Base-by-base conservation (phyloP, 2,329 filamentous ascomycete genomes). In the Hortaea sp. region DNA sequence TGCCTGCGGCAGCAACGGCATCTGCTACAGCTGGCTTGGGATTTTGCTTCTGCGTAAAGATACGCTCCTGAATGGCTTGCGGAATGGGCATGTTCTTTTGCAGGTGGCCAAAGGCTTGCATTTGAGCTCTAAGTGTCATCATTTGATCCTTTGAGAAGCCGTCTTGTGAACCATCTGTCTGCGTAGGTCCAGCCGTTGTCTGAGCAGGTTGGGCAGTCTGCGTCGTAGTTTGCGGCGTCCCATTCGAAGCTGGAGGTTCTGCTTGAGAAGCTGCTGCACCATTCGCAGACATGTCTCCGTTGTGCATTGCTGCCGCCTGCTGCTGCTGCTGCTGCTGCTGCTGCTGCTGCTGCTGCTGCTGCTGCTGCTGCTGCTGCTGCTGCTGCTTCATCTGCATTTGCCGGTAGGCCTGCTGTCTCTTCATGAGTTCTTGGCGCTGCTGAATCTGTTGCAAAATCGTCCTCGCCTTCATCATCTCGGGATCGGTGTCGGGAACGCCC, bases 11-110 rank as follows among this genome's bases (percentile, higher is more conserved):
- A 39, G 64, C 59, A n/a, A 72, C 60, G 44, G 62, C 63, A 30
- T 73, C 69, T 5, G 63, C 51, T 1, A 63, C 54, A 2, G 66
- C 57, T 2, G 67, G 55, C 51, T 69, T 79, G 55, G 82, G 81
- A 6, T 64, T 58, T 54, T 82, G 77, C 42, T 83, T 79, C 48
- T 84, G 81, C 39, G 83, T 76, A 62, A 89, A 94, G 34, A 97
- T 81, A 42, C 85, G 80, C 60, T 90, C 85, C 63, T 94, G 88
- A 53, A 95, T 77, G 51, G 79, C 76, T 29, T 78, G 67, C 1
- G 90, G 88, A 3, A 97, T 79, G 0, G 88, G 84, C 10, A 84
- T 75, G 56, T 95, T 95, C 66, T 92, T 94, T 5, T 86, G 84
- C 4, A 98, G 74, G 54, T 88, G 76, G 67, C 94, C 94, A 69